These are phyloP conservation scores for Pseudozyma tsukubaensis DNA, from an alignment of 1,284 basidiomycete species.

Conservation along the genomic window DNA sequence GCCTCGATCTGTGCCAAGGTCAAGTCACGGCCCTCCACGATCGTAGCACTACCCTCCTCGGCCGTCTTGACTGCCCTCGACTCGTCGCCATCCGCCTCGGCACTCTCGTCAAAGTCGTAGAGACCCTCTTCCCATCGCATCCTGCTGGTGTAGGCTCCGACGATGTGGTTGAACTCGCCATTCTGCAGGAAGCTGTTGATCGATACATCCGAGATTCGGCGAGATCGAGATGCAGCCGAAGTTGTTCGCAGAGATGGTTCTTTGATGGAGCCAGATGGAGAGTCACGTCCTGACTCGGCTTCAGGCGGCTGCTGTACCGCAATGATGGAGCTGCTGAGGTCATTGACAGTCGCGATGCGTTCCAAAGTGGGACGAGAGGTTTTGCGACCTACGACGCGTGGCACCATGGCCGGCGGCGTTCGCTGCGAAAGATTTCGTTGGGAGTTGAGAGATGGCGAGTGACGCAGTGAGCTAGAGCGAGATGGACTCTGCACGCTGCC, in stretches of 20 bases:
- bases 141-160: slow-evolving; percentile 35
- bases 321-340: slow-evolving; percentile 18
- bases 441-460: slow-evolving; percentile 25
- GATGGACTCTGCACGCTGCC: slow-evolving; percentile 29
- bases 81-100: slow-evolving; percentile 40
- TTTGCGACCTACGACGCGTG: neutral
- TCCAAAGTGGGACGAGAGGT: slow-evolving; percentile 17
- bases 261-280: slow-evolving; percentile 1
- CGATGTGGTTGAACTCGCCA: slow-evolving; percentile 43
- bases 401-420: slow-evolving; percentile 5
- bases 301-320: slow-evolving; percentile 17
- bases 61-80: slow-evolving; percentile 44
- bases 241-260: slow-evolving; percentile 27
- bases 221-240: slow-evolving; percentile 20
- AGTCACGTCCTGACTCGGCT: slow-evolving; percentile 5
- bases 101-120: slow-evolving; percentile 48
- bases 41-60: slow-evolving; percentile 48
- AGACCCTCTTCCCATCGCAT: slow-evolving; percentile 50
- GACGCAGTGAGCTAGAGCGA: slow-evolving; percentile 27
- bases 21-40: slow-evolving; percentile 39
- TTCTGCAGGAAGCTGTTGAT: slow-evolving; percentile 47
- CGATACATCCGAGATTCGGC: slow-evolving; percentile 34
- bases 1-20: slow-evolving; percentile 41
- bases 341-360: slow-evolving; percentile 19
- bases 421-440: slow-evolving; percentile 17